A percentile compares a stretch with the other conserved stretches of the same genome.
These are phyloP conservation scores for Myxozyma udenii DNA, from an alignment of 805 yeast species.

Conservation along the genomic window DNA sequence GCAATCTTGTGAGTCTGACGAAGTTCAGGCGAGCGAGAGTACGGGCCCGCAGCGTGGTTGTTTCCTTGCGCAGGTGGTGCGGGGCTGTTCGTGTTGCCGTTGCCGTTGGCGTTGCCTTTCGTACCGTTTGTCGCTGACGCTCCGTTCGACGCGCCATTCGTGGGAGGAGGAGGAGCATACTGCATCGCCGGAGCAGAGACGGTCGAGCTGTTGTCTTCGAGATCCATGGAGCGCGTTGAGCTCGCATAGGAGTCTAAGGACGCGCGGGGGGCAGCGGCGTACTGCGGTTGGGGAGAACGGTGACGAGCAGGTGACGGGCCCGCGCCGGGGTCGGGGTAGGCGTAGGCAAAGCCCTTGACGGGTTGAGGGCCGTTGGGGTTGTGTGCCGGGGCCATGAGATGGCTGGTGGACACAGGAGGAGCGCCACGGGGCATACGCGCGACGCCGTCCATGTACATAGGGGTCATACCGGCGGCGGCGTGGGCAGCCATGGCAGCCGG, in stretches of 20 bases:
- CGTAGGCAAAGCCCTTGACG: conserved; percentile 26
- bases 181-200: neutral
- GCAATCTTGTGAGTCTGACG: conserved; percentile 33
- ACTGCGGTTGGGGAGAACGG: no score
- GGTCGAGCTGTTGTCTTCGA: conserved; percentile 11
- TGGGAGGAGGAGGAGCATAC: no score
- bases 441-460: no score
- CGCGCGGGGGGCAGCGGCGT: conserved; percentile 15
- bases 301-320: conserved; percentile 1
- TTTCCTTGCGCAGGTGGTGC: conserved; percentile 3
- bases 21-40: conserved; percentile 33
- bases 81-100: no score
- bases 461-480: conserved; percentile 9
- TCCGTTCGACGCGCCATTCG: no score
- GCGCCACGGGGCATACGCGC: conserved; percentile 18
- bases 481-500: conserved; percentile 1
- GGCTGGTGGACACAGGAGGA: conserved; percentile 17
- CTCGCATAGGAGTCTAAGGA: conserved; percentile 24
- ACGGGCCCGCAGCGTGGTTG: conserved; percentile 10
- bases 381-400: conserved; percentile 18
- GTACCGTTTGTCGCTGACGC: neutral
- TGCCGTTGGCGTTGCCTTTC: conserved; percentile 4
- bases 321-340: conserved; percentile 28
- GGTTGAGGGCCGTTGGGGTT: conserved; percentile 30
- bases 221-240: conserved; percentile 11